Base-by-base conservation (phyloP, 2,329 filamentous ascomycete species). In the Bipolaris sorokiniana region DNA sequence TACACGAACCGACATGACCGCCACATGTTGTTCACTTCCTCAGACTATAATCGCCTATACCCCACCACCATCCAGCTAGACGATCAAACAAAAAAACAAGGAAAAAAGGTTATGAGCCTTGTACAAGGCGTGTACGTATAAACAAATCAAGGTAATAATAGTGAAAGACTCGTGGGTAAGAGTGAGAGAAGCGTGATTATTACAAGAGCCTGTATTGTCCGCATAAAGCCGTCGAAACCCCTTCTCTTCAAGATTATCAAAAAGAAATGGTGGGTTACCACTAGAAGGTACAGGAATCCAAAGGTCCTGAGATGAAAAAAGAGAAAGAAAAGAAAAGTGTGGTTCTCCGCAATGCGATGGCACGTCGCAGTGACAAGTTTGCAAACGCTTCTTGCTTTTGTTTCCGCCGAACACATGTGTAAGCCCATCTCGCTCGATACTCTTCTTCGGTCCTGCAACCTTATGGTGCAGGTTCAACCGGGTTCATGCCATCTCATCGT, bases 121-220 rank as follows among this genome's bases (percentile, higher is more conserved):
- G 48, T 22, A 18, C 48, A 23, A 36, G 31, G 26, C 28, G 20
- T 31, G 31, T 26, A 42, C 13, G 26, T 9, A n/a, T 36, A 31
- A 45, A 45, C 11, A n/a, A 44, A 11, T 11, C 16, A 22, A 48
- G 7, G 26, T 10, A 38, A 16, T 4, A 13, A 37, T 23, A 48
- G 22, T 9, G 33, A 48, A 48, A 3, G 45, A 48, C 31, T 23
- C 15, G 31, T 48, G 20, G 13, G 45, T 48, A 31, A 48, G 45
- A 48, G 46, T 16, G 36, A 34, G 53, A 28, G 40, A 45, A 57
- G 36, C 45, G 37, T 41, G 33, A 37, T 58, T 44, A 55, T 56
- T 56, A 56, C 54, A 52, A 56, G 36, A 47, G 48, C 18, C 26
- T 56, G 44, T 46, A 41, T 47, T 56, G 49, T 41, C 51, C 54